Base-by-base conservation (phyloP, 176 grass and related monocot genomes). In the Avena insularis region DNA sequence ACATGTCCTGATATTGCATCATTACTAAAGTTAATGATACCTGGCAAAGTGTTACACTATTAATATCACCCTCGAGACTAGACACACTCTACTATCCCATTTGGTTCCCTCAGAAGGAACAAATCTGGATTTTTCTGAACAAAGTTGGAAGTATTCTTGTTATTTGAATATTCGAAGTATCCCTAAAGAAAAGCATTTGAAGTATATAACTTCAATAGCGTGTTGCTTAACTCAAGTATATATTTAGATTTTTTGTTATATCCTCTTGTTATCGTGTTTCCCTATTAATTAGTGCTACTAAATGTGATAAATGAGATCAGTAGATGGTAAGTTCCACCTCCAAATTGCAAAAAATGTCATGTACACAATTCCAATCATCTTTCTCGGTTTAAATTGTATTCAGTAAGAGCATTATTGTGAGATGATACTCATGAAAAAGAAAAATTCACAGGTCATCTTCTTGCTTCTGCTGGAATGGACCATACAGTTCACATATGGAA, bases 401-500 rank as follows among this genome's bases (percentile, higher is more conserved):
- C 40, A 46, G 23, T 80, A 21, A 64, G n/a, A 64, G 17, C 8
- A 48, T 31, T 81, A 17, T 79, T 86, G 33, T 31, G 25, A 67
- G 33, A 33, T 51, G 46, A 36, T 83, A 45, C 64, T 87, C 65
- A 85, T 59, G 13, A 55, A 40, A 19, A 54, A 86, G 62, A 68
- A 71, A 43, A 72, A 13, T 82, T 64, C 71, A 65, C 84, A 98
- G 95, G 86, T 25, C 93, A 98, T 92, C 95, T 98, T 92, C 95
- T 98, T 75, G 91, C 95, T 85, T 95, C 95, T 81, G 90, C 95
- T 88, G 88, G 89, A 66, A 98, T 98, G 95, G 95, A 98, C 84
- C 86, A 86, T 56, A 92, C 85, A 31, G 83, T 95, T 23, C 79
- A 78, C 27, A 16, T 98, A 86, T 98, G 91, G 91, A 98, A 92